These are phyloP conservation scores for Eucalyptus victrix DNA, from an alignment of 345 rosid genomes.

Conservation along the genomic window DNA sequence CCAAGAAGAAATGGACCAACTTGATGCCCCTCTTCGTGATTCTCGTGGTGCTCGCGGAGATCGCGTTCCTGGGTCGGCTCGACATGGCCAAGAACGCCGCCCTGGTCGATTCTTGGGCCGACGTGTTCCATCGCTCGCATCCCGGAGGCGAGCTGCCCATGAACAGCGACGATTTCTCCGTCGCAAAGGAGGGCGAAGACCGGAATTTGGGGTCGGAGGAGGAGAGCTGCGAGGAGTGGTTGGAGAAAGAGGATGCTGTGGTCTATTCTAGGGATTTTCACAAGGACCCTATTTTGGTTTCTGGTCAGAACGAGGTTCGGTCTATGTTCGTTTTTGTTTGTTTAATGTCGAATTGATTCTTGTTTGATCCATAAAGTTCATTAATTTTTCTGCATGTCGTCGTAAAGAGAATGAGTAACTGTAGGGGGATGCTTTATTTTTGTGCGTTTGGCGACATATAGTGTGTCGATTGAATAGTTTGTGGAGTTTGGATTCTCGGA, in stretches of 20 bases:
- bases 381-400: not conserved
- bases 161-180: not conserved
- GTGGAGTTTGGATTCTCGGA: not conserved
- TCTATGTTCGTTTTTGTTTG: not conserved
- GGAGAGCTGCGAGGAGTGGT: slow-evolving; percentile 67
- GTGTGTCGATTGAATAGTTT: not conserved
- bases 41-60: slow-evolving; percentile 61
- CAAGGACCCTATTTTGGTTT: slow-evolving; percentile 56
- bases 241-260: slow-evolving; percentile 60
- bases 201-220: slow-evolving; percentile 3
- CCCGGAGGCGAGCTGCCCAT: not conserved
- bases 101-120: slow-evolving; percentile 64
- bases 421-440: not conserved
- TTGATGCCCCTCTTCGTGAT: slow-evolving; percentile 55
- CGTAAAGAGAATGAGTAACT: not conserved
- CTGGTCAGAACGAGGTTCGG: slow-evolving; percentile 38
- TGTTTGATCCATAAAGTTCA: not conserved
- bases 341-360: not conserved
- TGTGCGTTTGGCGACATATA: not conserved
- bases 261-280: slow-evolving; percentile 59
- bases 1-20: slow-evolving; percentile 48
- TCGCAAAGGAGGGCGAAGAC: not conserved
- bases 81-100: slow-evolving; percentile 55
- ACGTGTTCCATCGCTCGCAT: slow-evolving; percentile 25
- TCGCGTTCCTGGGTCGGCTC: slow-evolving; percentile 74